These are phyloP conservation scores for Starmera pachycereana DNA, from an alignment of 805 yeast species.

Conservation along the genomic window DNA sequence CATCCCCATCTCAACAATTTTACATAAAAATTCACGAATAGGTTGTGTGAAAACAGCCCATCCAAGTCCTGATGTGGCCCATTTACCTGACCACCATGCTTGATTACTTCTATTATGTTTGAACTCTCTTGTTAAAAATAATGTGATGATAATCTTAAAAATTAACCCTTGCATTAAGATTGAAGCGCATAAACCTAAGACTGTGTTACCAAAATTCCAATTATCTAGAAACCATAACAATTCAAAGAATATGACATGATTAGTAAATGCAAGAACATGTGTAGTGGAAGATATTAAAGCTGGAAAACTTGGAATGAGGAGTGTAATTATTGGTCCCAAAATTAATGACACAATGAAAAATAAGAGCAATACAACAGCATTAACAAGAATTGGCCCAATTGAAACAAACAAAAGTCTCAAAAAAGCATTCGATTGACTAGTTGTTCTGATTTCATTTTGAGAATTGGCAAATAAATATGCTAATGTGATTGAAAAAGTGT, in stretches of 20 bases:
- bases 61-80: conserved; percentile 48
- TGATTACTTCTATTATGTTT: conserved; percentile 41
- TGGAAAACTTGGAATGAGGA: conserved; percentile 32
- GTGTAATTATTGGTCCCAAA: conserved; percentile 37
- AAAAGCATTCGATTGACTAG: conserved; percentile 28
- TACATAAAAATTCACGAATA: conserved; percentile 45
- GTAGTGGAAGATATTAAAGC: conserved; percentile 37
- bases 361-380: conserved; percentile 27
- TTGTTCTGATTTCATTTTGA: conserved; percentile 32
- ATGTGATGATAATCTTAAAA: conserved; percentile 32
- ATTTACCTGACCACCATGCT: conserved; percentile 67
- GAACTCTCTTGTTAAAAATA: conserved; percentile 45
- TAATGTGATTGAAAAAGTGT: conserved; percentile 24
- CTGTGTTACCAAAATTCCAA: conserved; percentile 40
- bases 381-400: conserved; percentile 36
- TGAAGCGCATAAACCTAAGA: conserved; percentile 44
- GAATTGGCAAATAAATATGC: conserved; percentile 48
- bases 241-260: conserved; percentile 40
- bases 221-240: conserved; percentile 45
- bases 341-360: conserved; percentile 32
- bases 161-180: conserved; percentile 38
- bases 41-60: conserved; percentile 48
- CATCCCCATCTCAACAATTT: conserved; percentile 43
- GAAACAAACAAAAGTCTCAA: conserved; percentile 34
- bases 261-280: conserved; percentile 37